phyloP scores from a whole-genome alignment of 495 filamentous ascomycete species.

The Cercophora newfieldiana region DNA sequence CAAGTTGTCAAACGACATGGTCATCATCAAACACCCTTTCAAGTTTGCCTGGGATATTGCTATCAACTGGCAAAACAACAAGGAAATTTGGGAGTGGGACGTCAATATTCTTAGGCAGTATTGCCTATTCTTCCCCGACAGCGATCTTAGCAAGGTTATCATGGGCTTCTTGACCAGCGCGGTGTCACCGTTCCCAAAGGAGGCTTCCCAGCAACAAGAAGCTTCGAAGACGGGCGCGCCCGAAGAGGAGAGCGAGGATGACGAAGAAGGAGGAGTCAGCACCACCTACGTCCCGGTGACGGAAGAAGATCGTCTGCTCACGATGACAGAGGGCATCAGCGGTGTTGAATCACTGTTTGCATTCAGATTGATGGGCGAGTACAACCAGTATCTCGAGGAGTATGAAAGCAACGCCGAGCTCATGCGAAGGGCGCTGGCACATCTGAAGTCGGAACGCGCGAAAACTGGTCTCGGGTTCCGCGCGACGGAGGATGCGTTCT shows the following conservation, averaged over 20 bases:
- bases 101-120: conserved; percentile 73
- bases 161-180: conserved; percentile 79
- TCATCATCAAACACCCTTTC: conserved; percentile 92
- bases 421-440: conserved; percentile 67
- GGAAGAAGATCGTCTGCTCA: conserved; percentile 69
- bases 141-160: conserved; percentile 76
- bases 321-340: conserved; percentile 83
- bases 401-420: conserved; percentile 80
- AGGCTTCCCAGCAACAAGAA: conserved; percentile 18
- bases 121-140: conserved; percentile 78
- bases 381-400: conserved; percentile 84
- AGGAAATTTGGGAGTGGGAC: conserved; percentile 71
- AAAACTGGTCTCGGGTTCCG: conserved; percentile 65
- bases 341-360: conserved; percentile 75
- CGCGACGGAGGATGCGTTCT: conserved; percentile 70
- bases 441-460: conserved; percentile 57
- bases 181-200: conserved; percentile 75
- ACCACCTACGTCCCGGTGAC: conserved; percentile 54
- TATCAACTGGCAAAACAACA: conserved; percentile 83
- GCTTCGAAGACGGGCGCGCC: conserved; percentile 27
- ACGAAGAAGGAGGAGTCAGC: conserved; percentile 51
- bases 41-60: conserved; percentile 86
- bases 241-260: conserved; percentile 49
- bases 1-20: conserved; percentile 81
- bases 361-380: conserved; percentile 80